Evolutionary conservation across 441 rosid genomes (phyloP), one percentile per base, ranked within the genome.

Genomic region (Croton setiger): DNA sequence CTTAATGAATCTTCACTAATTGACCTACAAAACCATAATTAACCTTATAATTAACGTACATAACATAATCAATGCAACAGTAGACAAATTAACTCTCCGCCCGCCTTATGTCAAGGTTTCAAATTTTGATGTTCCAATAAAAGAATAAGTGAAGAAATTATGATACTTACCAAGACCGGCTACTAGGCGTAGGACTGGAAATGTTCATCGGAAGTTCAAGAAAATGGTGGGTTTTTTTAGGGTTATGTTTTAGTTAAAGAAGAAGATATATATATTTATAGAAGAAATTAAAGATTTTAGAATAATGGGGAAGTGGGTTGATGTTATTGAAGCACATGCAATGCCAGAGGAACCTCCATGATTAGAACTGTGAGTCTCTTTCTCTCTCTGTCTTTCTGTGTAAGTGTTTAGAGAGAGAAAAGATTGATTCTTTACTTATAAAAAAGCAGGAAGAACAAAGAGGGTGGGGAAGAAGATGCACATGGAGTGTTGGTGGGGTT

Each of bases 301-400:
- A 83, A 83, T 81, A 83, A 79, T 82, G 81, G 51, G 72, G 72
- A 73, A 75, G 84, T 83, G 87, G 86, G 86, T 23, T 48, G 81
- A 72, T 47, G 71, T 71, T 70, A 74, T 67, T 70, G 87, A 80
- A 8, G 85, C 94, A 88, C 90, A 88, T 88, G 89, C 57, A 79
- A 14, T 82, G 87, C 75, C 87, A 86, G 86, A 73, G 69, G 84
- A 78, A 79, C 39, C 75, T 81, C 82, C 84, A 84, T 84, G 82
- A 83, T 86, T 82, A 71, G 69, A 76, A 74, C 72, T 72, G 76
- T 78, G 78, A 65, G 63, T 64, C 76, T 71, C 52, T 68, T 68
- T 72, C 60, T 75, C 31, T 27, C 31, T 27, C 31, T 27, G 31
- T 27, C 31, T 27, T 27, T 27, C 31, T 27, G 1, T 27, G 31